phyloP scores from a whole-genome alignment of 1,139 yeast species.

The Magnusiomyces magnusii region DNA sequence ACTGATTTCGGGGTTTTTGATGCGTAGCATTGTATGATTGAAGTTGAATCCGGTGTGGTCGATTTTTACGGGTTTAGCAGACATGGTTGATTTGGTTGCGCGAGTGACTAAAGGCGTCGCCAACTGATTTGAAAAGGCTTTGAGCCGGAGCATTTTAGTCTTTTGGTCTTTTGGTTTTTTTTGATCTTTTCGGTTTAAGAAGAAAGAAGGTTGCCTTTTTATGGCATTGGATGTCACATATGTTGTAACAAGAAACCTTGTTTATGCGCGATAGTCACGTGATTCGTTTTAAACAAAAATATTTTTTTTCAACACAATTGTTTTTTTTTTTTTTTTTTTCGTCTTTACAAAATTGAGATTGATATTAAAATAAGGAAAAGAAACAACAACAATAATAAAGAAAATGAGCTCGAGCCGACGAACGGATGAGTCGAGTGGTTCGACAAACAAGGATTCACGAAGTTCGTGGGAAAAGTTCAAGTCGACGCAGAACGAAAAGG shows the following conservation, averaged over 20 bases:
- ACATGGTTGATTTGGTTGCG: slow-evolving; percentile 10
- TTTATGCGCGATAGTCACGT: too few species aligned
- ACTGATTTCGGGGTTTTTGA: slow-evolving; percentile 72
- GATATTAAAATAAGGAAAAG: neutral
- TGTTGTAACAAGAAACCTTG: too few species aligned
- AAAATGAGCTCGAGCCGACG: neutral
- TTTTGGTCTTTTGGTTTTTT: too few species aligned
- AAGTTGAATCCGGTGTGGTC: slow-evolving; percentile 19
- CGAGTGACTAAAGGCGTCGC: neutral
- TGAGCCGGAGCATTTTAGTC: neutral
- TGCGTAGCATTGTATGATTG: slow-evolving; percentile 51
- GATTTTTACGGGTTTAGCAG: slow-evolving; percentile 2
- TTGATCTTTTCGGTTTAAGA: too few species aligned
- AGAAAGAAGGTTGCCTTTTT: too few species aligned
- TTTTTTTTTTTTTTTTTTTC: too few species aligned
- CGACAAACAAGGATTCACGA: neutral
- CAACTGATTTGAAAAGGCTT: slow-evolving; percentile 7
- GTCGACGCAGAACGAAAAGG: neutral
- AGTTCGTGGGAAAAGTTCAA: slow-evolving; percentile 1
- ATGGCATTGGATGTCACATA: too few species aligned
- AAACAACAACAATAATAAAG: neutral
- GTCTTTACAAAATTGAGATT: too few species aligned
- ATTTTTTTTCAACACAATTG: too few species aligned
- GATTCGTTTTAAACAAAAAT: too few species aligned
- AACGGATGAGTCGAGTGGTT: neutral